Conservation (phyloP, 2,329 filamentous ascomycete species). For the Beauveria pseudobassiana region DNA sequence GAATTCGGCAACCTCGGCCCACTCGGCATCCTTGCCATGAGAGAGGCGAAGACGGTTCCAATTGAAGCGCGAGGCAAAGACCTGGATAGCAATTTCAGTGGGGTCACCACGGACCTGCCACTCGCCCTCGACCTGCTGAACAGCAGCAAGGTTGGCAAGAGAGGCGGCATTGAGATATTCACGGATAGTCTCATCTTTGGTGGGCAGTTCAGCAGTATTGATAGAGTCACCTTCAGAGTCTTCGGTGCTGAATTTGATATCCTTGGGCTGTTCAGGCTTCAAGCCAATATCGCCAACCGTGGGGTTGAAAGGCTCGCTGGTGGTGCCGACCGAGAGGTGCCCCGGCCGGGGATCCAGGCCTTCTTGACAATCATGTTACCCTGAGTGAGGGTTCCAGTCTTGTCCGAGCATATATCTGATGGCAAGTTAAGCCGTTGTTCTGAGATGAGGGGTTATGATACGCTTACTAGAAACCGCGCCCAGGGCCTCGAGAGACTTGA, state of each 20-base stretch:
- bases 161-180: constrained; percentile 56
- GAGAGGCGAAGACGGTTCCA: constrained; percentile 50
- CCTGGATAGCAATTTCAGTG: constrained; percentile 68
- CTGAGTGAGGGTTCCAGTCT: constrained; percentile 48
- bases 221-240: constrained; percentile 21
- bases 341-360: constrained; percentile 42
- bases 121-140: constrained; percentile 44
- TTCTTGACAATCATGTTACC: constrained; percentile 48
- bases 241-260: constrained; percentile 23
- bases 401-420: constrained; percentile 47
- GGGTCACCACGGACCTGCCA: constrained; percentile 58
- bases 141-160: constrained; percentile 57
- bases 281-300: constrained; percentile 40
- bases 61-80: constrained; percentile 62
- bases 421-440: constrained; percentile 17
- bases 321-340: constrained; percentile 40
- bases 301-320: constrained; percentile 51
- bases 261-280: constrained; percentile 26
- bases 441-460: constrained; percentile 6
- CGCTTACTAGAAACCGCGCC: constrained; percentile 42
- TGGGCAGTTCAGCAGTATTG: constrained; percentile 25
- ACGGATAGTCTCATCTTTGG: constrained; percentile 40
- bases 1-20: constrained; percentile 58
- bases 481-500: constrained; percentile 44
- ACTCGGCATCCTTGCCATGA: constrained; percentile 40